Conservation (phyloP, 169 alveolate species). For the Plasmodium reichenowi region DNA sequence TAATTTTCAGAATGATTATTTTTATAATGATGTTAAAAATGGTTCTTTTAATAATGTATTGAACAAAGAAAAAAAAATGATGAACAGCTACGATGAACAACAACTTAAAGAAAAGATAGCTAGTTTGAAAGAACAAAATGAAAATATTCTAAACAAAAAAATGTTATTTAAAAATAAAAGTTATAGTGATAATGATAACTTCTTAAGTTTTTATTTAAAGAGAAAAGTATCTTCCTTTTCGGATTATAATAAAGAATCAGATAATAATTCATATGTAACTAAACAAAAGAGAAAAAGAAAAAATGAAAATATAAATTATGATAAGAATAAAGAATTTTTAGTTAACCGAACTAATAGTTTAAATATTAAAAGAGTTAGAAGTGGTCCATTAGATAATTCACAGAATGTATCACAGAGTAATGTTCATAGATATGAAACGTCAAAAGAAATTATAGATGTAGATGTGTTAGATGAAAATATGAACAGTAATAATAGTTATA, state of each 20-base stretch:
- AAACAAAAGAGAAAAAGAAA: conserved; percentile 1
- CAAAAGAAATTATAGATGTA: not conserved
- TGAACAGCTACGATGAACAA: conserved; percentile 1
- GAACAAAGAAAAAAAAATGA: not conserved
- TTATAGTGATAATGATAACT: conserved; percentile 39
- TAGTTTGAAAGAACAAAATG: too few species aligned
- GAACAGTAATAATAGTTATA: not conserved
- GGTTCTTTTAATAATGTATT: not conserved
- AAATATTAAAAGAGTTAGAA: conserved; percentile 12
- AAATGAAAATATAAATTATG: not conserved
- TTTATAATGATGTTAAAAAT: not conserved
- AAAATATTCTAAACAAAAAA: not conserved
- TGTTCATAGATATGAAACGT: not conserved
- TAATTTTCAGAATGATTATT: not conserved
- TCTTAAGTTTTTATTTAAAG: conserved; percentile 15
- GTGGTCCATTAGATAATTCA: not conserved
- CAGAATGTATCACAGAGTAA: not conserved
- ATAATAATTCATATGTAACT: not conserved
- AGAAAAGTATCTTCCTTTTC: conserved; percentile 32
- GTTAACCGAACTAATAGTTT: conserved; percentile 51
- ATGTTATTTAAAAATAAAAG: conserved; percentile 41
- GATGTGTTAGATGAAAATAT: not conserved
- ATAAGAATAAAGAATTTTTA: conserved; percentile 32
- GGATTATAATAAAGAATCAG: conserved; percentile 20
- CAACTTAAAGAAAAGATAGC: not conserved